These are phyloP conservation scores for Elongisporangium senticosum DNA, from an alignment of 352 stramenopile species.

Conservation along the genomic window DNA sequence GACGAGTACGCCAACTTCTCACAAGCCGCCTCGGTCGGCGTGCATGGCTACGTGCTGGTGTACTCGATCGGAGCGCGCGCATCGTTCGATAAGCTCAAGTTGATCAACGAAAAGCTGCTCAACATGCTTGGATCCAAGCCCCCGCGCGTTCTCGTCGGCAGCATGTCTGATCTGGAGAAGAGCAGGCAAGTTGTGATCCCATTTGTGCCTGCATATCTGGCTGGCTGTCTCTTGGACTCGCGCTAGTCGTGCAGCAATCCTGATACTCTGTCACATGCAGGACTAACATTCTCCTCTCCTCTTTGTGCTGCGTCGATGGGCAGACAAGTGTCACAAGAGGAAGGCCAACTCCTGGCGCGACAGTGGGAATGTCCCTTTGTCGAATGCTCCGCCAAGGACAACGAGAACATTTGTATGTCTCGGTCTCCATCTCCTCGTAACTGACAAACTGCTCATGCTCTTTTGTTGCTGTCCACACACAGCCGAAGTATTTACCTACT, in stretches of 20 bases:
- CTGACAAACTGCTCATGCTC: conserved; percentile 1
- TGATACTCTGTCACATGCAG: not conserved
- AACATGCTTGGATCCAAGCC: conserved; percentile 92
- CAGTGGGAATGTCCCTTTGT: conserved; percentile 92
- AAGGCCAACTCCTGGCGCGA: conserved; percentile 86
- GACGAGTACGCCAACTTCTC: conserved; percentile 96
- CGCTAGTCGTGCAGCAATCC: conserved; percentile 6
- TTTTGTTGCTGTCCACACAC: not conserved
- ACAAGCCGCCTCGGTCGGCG: conserved; percentile 92
- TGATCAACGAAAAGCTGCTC: conserved; percentile 93
- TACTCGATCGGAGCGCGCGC: conserved; percentile 92
- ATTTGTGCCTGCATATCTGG: not conserved
- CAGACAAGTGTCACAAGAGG: conserved; percentile 76
- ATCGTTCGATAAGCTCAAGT: conserved; percentile 93
- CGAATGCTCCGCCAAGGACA: conserved; percentile 92
- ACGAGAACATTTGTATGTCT: conserved; percentile 86
- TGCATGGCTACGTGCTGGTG: conserved; percentile 94
- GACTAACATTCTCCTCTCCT: conserved; percentile 2
- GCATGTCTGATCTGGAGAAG: conserved; percentile 92
- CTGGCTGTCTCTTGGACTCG: not conserved
- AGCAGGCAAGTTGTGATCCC: conserved; percentile 50
- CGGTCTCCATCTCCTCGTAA: not conserved
- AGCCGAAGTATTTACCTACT: conserved; percentile 88
- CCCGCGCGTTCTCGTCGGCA: conserved; percentile 92
- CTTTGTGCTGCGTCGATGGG: not conserved